phyloP scores from a whole-genome alignment of 2,329 filamentous ascomycete genomes.

The Neopestalotiopsis sp. region DNA sequence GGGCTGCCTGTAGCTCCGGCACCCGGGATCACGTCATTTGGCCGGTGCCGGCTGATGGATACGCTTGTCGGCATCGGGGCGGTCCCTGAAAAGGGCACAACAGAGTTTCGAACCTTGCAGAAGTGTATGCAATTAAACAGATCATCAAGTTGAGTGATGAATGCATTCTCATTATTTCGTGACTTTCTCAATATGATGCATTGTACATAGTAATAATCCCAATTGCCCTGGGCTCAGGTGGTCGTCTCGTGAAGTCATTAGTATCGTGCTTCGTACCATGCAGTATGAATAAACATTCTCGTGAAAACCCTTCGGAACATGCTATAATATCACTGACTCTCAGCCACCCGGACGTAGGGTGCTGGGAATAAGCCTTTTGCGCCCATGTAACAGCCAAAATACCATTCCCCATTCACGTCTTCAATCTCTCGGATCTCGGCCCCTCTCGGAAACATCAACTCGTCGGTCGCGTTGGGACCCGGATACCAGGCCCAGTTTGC shows the following conservation, averaged over 20 bases:
- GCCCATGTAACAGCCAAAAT: slow-evolving; percentile 84
- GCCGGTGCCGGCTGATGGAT: slow-evolving; percentile 12
- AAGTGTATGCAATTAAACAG: not conserved
- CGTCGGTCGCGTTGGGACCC: slow-evolving; percentile 66
- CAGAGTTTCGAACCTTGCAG: not conserved
- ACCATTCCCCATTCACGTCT: slow-evolving; percentile 92
- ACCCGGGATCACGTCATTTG: slow-evolving; percentile 14
- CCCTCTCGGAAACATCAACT: slow-evolving; percentile 82
- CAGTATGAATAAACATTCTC: not conserved
- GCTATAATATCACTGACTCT: slow-evolving; percentile 1
- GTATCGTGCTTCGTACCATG: not conserved
- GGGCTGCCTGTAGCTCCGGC: not conserved
- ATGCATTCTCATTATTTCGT: slow-evolving; percentile 1
- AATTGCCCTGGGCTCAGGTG: not conserved
- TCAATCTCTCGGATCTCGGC: slow-evolving; percentile 84
- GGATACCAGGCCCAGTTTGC: slow-evolving; percentile 84
- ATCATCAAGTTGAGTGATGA: not conserved
- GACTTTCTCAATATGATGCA: not conserved
- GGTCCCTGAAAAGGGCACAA: not conserved
- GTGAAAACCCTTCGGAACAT: too few relatives aligned
- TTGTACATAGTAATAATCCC: not conserved
- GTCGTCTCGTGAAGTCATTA: not conserved
- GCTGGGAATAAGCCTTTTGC: slow-evolving; percentile 80
- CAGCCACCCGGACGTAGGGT: slow-evolving; percentile 68
- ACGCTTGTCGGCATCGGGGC: not conserved